These are phyloP conservation scores for Penicillium crustosum DNA, from an alignment of 2,329 filamentous ascomycete genomes.

Conservation along the genomic window DNA sequence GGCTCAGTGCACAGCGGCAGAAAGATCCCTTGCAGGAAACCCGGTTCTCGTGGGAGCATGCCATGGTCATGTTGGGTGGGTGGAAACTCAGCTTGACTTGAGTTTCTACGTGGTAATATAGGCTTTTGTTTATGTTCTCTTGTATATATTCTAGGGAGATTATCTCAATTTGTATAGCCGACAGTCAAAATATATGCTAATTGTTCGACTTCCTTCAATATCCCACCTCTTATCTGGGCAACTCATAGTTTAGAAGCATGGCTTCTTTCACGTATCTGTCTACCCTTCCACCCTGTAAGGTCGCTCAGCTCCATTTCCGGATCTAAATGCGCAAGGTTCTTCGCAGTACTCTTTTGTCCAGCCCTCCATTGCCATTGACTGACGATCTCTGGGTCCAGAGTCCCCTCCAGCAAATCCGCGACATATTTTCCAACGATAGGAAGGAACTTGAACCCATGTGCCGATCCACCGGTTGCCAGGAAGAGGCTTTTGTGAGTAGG, in stretches of 20 bases:
- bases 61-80: slow-evolving; percentile 25
- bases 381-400: slow-evolving; percentile 6
- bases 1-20: not conserved
- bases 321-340: slow-evolving; percentile 27
- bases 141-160: not conserved
- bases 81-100: slow-evolving; percentile 29
- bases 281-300: slow-evolving; percentile 23
- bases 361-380: slow-evolving; percentile 16
- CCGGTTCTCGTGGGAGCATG: slow-evolving; percentile 29
- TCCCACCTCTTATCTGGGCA: not conserved
- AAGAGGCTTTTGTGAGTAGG: slow-evolving; percentile 4
- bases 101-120: not conserved
- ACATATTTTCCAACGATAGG: slow-evolving; percentile 14
- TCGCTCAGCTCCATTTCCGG: slow-evolving; percentile 24
- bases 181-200: not conserved
- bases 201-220: not conserved
- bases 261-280: slow-evolving; percentile 14
- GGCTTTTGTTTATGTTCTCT: too few relatives aligned
- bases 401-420: slow-evolving; percentile 13
- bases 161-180: not conserved
- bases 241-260: slow-evolving; percentile 1
- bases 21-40: slow-evolving; percentile 1
- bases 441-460: slow-evolving; percentile 17
- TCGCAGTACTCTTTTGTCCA: slow-evolving; percentile 13
- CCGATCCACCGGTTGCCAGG: slow-evolving; percentile 9